These are phyloP conservation scores for Metschnikowia proteae DNA, from an alignment of 805 yeast genomes.

Conservation along the genomic window DNA sequence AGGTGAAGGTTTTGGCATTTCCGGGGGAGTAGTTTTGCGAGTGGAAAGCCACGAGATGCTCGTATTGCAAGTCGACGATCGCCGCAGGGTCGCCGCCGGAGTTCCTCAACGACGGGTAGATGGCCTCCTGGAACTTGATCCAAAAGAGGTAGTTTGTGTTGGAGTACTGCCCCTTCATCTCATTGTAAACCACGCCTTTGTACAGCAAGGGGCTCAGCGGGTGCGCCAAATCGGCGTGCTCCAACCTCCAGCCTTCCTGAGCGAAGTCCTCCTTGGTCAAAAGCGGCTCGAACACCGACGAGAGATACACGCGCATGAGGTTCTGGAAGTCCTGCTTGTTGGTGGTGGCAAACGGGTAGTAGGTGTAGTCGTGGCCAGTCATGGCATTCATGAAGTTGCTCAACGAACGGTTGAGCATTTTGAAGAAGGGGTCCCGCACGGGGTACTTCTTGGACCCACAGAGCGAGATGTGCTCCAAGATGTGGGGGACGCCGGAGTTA, in stretches of 20 bases:
- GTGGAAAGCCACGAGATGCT: conserved; percentile 78
- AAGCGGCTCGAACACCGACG: conserved; percentile 80
- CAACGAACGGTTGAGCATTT: conserved; percentile 91
- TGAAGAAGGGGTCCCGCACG: conserved; percentile 95
- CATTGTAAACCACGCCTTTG: conserved; percentile 96
- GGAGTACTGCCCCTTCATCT: conserved; percentile 96
- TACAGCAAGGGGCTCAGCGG: conserved; percentile 58
- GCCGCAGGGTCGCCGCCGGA: conserved; percentile 91
- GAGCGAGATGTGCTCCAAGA: conserved; percentile 90
- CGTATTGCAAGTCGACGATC: conserved; percentile 71
- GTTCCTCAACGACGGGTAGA: conserved; percentile 81
- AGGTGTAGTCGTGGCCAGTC: conserved; percentile 97
- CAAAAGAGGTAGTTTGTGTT: conserved; percentile 83
- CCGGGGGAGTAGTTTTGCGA: conserved; percentile 79
- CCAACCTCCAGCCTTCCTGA: conserved; percentile 98
- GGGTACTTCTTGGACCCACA: conserved; percentile 93
- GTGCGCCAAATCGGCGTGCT: conserved; percentile 61
- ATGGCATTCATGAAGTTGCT: conserved; percentile 98
- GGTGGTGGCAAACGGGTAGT: conserved; percentile 94
- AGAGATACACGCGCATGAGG: conserved; percentile 81
- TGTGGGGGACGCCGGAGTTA: conserved; percentile 94
- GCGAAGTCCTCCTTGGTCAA: conserved; percentile 74
- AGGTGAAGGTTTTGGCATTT: conserved; percentile 80
- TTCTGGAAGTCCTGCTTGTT: conserved; percentile 77
- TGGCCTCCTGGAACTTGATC: conserved; percentile 75